Percentiles rank a stretch among this genome's conserved stretches.
These are phyloP conservation scores for Aschersonia sp. DNA, from an alignment of 2,329 filamentous ascomycete genomes.

Conservation along the genomic window DNA sequence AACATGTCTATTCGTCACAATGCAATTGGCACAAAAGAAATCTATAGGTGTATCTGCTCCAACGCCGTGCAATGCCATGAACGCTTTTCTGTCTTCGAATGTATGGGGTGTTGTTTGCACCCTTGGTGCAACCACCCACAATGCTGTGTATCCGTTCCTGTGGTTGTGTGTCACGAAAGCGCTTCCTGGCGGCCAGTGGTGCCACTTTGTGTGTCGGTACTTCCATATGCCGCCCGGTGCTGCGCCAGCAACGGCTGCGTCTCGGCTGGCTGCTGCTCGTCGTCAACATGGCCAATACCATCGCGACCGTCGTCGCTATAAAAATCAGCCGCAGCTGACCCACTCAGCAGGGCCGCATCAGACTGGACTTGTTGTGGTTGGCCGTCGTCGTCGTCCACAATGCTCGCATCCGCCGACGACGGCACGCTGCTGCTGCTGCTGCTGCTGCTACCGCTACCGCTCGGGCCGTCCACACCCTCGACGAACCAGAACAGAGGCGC, in stretches of 20 bases:
- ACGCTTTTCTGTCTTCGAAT: too few relatives aligned
- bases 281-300: too few relatives aligned
- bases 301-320: too few relatives aligned
- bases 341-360: too few relatives aligned
- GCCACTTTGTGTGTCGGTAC: not conserved
- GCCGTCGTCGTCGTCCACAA: constrained; percentile 15
- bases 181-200: not conserved
- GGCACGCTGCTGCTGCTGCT: too few relatives aligned
- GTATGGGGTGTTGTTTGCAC: too few relatives aligned
- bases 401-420: constrained; percentile 15
- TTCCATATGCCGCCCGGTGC: too few relatives aligned
- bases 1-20: too few relatives aligned
- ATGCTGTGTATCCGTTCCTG: not conserved
- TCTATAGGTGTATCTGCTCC: too few relatives aligned
- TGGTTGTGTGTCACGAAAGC: not conserved
- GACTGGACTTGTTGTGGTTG: too few relatives aligned
- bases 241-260: not conserved
- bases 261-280: not conserved
- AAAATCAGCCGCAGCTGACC: not conserved
- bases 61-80: too few relatives aligned
- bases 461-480: constrained; percentile 53
- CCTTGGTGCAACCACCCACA: not conserved
- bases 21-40: too few relatives aligned
- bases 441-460: not conserved
- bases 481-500: constrained; percentile 61